Evolutionary conservation across 2,329 filamentous ascomycete genomes (phyloP), one percentile per base, ranked within the genome.

Genomic region (Waltergamsia citrina): DNA sequence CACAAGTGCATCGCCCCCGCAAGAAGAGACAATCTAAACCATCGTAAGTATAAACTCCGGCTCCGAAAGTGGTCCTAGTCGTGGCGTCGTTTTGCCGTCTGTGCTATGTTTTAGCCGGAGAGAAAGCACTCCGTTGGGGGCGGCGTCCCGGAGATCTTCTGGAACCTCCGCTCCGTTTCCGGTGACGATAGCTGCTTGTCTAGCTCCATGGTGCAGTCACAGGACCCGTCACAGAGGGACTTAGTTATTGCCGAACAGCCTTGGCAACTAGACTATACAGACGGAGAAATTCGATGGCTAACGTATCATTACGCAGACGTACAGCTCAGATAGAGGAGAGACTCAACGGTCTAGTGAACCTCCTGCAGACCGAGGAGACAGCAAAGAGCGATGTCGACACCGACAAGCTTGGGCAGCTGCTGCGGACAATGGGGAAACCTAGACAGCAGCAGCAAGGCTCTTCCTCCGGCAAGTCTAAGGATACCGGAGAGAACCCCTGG

Each of bases 21-120:
- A 71, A 71, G 49, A 71, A 71, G 53, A 56, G 68, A 42, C 60
- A 65, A 21, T 54, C 52, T 22, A 69, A 64, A 38, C 62, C 65
- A 21, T 71, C 67, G 67, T 71, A 51, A 57, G 67, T 60, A 18
- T 14, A 15, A 7, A 12, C 15, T 15, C 15, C 23, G 12, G 10
- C 15, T 29, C n/a, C 14, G 6, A 25, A 34, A 5, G 14, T 16
- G 9, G n/a, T n/a, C n/a, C n/a, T n/a, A n/a, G n/a, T n/a, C n/a
- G n/a, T n/a, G n/a, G n/a, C n/a, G n/a, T n/a, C n/a, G n/a, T n/a
- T n/a, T n/a, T n/a, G n/a, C n/a, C n/a, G n/a, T n/a, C n/a, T n/a
- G n/a, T n/a, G n/a, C n/a, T n/a, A n/a, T n/a, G n/a, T n/a, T n/a
- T n/a, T n/a, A n/a, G n/a, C n/a, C n/a, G n/a, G n/a, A n/a, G n/a